phyloP scores from a whole-genome alignment of 2,329 filamentous ascomycete species.

The Xylaria sp. region DNA sequence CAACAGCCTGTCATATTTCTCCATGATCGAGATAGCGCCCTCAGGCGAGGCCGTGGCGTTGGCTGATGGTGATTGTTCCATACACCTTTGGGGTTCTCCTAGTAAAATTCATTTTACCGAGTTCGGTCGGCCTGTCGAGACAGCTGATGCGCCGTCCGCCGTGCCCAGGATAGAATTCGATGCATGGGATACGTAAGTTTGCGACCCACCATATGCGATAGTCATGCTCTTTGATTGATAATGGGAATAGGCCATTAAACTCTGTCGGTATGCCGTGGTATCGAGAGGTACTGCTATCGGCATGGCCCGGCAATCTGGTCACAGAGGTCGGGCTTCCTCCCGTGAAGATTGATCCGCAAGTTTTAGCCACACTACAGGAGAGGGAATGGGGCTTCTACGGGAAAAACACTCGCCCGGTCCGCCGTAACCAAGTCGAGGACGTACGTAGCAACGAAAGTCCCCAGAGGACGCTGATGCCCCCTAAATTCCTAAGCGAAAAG shows the following conservation, averaged over 20 bases:
- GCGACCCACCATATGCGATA: not conserved
- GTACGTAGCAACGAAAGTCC: slow-evolving; percentile 72
- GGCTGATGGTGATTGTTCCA: slow-evolving; percentile 79
- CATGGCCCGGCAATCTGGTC: slow-evolving; percentile 86
- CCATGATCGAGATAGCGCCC: slow-evolving; percentile 85
- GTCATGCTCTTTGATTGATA: slow-evolving; percentile 29
- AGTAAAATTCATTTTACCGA: slow-evolving; percentile 89
- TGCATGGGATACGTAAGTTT: slow-evolving; percentile 70
- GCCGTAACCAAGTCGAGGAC: slow-evolving; percentile 85
- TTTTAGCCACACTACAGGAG: slow-evolving; percentile 74
- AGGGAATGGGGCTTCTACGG: slow-evolving; percentile 83
- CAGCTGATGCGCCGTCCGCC: slow-evolving; percentile 73
- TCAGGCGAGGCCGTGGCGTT: slow-evolving; percentile 88
- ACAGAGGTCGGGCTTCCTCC: slow-evolving; percentile 89
- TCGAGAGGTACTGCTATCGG: slow-evolving; percentile 84
- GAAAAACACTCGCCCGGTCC: slow-evolving; percentile 76
- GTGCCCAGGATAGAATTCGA: slow-evolving; percentile 74
- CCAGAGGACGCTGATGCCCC: slow-evolving; percentile 74
- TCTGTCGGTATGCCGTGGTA: slow-evolving; percentile 94
- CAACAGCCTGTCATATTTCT: slow-evolving; percentile 78
- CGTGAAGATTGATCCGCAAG: slow-evolving; percentile 75
- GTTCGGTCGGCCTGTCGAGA: slow-evolving; percentile 79
- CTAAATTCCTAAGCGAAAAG: slow-evolving; percentile 96
- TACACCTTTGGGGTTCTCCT: slow-evolving; percentile 90
- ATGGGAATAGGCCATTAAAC: slow-evolving; percentile 74